Base-by-base conservation (phyloP, 768 basidiomycete species). In the Termitomyces sp. region DNA sequence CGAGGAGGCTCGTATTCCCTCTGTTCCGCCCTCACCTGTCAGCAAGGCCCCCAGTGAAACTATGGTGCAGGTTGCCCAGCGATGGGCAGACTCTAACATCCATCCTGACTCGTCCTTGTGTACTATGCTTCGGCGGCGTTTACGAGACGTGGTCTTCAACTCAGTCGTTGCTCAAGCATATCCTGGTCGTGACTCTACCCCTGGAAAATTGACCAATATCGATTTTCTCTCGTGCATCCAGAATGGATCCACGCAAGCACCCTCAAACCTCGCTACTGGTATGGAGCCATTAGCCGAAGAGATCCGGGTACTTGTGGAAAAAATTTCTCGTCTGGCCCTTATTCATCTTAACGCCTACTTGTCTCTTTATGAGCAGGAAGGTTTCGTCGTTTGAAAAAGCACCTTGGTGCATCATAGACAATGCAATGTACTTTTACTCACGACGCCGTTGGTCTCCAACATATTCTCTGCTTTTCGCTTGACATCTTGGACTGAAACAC, bases 321-420 rank as follows among this genome's bases (percentile, higher is more conserved):
- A 87, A 66, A 78, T 92, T 36, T 79, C 86, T 45, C 84, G 86
- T 58, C 78, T 94, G 54, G 85, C 86, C 2, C 74, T 82, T 48
- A 85, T 91, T 63, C 90, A 94, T 69, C 75, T 90, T 53, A 81
- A 84, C 61, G 85, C 89, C 52, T 92, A 90, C 70, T 74, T 88
- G 38, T 81, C 82, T n/a, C 68, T 92, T 56, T 94, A 94, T 72
- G 85, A 89, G 70, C 80, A 81, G 64, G 79, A 84, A 60, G 82
- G 79, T 43, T 85, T 86, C 67, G 71, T 81, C 59, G 67, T 55
- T 38, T 62, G 44, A 60, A n/a, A n/a, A n/a, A 16, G 20, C 26
- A 51, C 14, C 26, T 38, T 43, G 28, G 18, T 28, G 28, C 33
- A 47, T 14, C 32, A 44, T 47, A 22, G 52, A 57, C 55, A 54